Percentiles rank a stretch among this genome's conserved stretches.
Conservation (phyloP, 495 filamentous ascomycete species). For the Talaromyces trachyspermus region DNA sequence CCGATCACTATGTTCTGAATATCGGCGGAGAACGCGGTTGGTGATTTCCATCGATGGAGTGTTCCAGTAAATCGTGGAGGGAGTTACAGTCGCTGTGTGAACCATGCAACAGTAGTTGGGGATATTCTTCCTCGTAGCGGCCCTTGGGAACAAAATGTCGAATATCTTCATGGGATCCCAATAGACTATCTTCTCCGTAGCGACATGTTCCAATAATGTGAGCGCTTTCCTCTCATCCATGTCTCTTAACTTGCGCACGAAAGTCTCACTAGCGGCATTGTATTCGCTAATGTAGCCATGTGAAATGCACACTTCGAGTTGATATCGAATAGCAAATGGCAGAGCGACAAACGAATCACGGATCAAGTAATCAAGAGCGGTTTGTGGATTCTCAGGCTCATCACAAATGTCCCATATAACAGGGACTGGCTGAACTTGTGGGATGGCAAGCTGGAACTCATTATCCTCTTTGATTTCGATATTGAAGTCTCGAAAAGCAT, state of each 20-base stretch:
- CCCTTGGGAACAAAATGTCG: constrained; percentile 36
- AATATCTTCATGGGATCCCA: constrained; percentile 75
- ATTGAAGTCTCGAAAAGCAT: constrained; percentile 68
- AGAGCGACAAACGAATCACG: constrained; percentile 41
- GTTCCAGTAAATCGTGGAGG: constrained; percentile 70
- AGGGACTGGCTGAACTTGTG: constrained; percentile 17
- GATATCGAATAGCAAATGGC: constrained; percentile 72
- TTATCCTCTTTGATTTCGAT: constrained; percentile 36
- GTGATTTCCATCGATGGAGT: constrained; percentile 77
- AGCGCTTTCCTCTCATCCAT: constrained; percentile 40
- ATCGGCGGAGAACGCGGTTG: constrained; percentile 77
- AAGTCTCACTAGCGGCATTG: constrained; percentile 52
- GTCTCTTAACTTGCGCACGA: constrained; percentile 51
- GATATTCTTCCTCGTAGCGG: constrained; percentile 42
- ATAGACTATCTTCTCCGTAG: constrained; percentile 49
- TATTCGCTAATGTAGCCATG: constrained; percentile 72
- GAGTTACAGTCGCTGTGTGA: constrained; percentile 71
- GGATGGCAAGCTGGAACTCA: constrained; percentile 20
- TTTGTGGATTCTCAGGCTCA: constrained; percentile 13
- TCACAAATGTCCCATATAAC: constrained; percentile 57
- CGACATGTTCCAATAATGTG: constrained; percentile 56
- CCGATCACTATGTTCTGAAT: constrained; percentile 57
- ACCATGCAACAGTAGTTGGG: constrained; percentile 66
- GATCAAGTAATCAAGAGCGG: constrained; percentile 25
- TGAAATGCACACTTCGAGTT: constrained; percentile 87